phyloP scores from a whole-genome alignment of 1,284 basidiomycete genomes.

The Malassezia psittaci region DNA sequence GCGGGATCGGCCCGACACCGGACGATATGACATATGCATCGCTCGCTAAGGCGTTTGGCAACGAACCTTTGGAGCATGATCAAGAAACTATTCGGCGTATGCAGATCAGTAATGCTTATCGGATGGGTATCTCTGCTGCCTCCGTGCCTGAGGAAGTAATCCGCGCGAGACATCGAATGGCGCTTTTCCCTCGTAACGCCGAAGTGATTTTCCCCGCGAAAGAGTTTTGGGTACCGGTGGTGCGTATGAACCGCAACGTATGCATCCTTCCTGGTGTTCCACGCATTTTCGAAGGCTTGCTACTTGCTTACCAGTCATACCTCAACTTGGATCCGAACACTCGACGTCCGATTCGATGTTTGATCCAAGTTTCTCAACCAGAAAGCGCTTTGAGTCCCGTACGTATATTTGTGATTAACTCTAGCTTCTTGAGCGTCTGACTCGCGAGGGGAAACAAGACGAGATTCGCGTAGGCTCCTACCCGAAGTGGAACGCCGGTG shows the following conservation, averaged over 20 bases:
- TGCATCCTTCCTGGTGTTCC: slow-evolving; percentile 88
- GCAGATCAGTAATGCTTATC: slow-evolving; percentile 53
- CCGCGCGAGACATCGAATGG: slow-evolving; percentile 38
- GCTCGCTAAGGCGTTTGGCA: slow-evolving; percentile 69
- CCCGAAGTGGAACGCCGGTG: slow-evolving; percentile 53
- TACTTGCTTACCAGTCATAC: slow-evolving; percentile 56
- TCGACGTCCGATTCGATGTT: slow-evolving; percentile 28
- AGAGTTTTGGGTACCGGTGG: slow-evolving; percentile 69
- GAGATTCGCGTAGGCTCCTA: slow-evolving; percentile 73
- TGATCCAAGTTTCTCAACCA: slow-evolving; percentile 55
- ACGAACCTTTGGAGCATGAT: slow-evolving; percentile 59
- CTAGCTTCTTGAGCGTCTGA: slow-evolving; percentile 60
- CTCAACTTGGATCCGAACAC: slow-evolving; percentile 29
- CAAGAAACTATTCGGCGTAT: slow-evolving; percentile 70
- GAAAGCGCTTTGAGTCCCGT: slow-evolving; percentile 51
- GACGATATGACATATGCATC: slow-evolving; percentile 69
- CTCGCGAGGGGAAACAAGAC: slow-evolving; percentile 62
- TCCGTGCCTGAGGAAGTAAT: slow-evolving; percentile 49
- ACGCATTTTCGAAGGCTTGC: slow-evolving; percentile 59
- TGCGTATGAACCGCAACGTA: slow-evolving; percentile 68
- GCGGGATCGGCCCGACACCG: slow-evolving; percentile 40
- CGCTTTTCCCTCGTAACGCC: slow-evolving; percentile 30
- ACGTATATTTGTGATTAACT: slow-evolving; percentile 53
- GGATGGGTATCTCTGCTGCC: slow-evolving; percentile 52
- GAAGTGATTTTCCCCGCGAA: slow-evolving; percentile 36